Evolutionary conservation across 1,284 basidiomycete genomes (phyloP).

Genomic region (Ceratobasidium sp.): DNA sequence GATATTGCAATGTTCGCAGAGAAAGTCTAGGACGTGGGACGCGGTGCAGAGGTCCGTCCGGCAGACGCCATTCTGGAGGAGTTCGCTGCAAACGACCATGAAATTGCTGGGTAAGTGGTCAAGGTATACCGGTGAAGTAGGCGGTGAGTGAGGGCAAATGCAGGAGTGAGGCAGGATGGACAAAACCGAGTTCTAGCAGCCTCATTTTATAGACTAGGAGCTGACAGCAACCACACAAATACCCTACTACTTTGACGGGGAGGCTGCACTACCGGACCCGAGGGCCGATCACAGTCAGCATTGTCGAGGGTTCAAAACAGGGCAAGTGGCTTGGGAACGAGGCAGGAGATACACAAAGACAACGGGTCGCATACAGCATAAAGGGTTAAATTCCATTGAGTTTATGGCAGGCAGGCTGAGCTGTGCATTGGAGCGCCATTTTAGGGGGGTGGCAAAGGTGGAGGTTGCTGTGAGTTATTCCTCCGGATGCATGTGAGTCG

Average conservation of each 20-base stretch:
- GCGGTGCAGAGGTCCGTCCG: constrained; percentile 44
- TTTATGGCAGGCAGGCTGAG: background rate
- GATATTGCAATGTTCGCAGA: constrained; percentile 60
- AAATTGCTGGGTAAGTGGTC: background rate
- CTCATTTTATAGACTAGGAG: background rate
- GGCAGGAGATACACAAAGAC: background rate
- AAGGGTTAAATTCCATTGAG: background rate
- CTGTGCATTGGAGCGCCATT: background rate
- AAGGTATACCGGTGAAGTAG: background rate
- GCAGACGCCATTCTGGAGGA: constrained; percentile 54
- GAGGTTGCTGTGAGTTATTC: background rate
- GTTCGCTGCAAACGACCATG: constrained; percentile 42
- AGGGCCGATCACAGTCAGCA: constrained; percentile 11
- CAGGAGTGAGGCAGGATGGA: background rate
- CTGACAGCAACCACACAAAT: constrained; percentile 21
- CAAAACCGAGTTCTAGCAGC: background rate
- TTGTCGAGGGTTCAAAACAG: constrained; percentile 28
- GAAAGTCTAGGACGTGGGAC: constrained; percentile 47
- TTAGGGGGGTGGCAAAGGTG: constrained; percentile 14
- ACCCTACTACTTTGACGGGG: background rate
- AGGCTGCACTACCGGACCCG: constrained; percentile 1
- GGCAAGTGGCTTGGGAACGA: constrained; percentile 16
- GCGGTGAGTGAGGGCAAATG: background rate
- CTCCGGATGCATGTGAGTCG: background rate
- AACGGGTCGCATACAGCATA: background rate